These are phyloP conservation scores for Ilyonectria destructans DNA, from an alignment of 2,329 filamentous ascomycete genomes.

Conservation along the genomic window DNA sequence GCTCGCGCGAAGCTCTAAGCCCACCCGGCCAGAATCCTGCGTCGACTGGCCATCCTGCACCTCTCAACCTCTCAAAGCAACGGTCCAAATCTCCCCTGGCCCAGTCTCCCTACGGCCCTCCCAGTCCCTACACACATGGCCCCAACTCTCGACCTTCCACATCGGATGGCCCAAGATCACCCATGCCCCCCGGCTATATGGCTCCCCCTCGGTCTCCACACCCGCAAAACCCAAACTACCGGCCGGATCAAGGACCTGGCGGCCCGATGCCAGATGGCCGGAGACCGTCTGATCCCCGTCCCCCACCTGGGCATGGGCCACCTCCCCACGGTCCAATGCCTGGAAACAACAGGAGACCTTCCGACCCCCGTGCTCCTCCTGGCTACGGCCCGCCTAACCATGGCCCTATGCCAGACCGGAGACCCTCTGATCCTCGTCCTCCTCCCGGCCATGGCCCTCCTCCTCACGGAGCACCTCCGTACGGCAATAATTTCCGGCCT, in stretches of 20 bases:
- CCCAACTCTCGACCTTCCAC: slow-evolving; percentile 53
- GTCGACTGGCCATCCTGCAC: slow-evolving; percentile 58
- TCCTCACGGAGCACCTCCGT: slow-evolving; percentile 35
- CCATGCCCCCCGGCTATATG: slow-evolving; percentile 47
- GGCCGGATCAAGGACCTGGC: slow-evolving; percentile 47
- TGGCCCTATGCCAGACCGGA: slow-evolving; percentile 29
- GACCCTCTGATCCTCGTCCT: slow-evolving; percentile 36
- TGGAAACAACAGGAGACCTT: slow-evolving; percentile 37
- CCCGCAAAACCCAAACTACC: slow-evolving; percentile 49
- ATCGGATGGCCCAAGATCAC: slow-evolving; percentile 52
- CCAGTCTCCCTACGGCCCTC: slow-evolving; percentile 53
- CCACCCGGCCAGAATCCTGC: slow-evolving; percentile 55
- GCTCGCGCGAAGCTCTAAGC: slow-evolving; percentile 69
- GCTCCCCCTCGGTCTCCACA: slow-evolving; percentile 50
- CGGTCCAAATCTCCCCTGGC: slow-evolving; percentile 65
- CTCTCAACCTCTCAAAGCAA: slow-evolving; percentile 58
- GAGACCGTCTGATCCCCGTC: slow-evolving; percentile 36
- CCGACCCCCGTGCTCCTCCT: slow-evolving; percentile 31
- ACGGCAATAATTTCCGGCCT: slow-evolving; percentile 43
- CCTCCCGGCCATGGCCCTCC: slow-evolving; percentile 41
- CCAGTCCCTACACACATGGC: slow-evolving; percentile 53
- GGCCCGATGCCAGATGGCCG: slow-evolving; percentile 43
- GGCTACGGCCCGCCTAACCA: slow-evolving; percentile 43
- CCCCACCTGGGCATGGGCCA: slow-evolving; percentile 30
- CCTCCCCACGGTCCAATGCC: slow-evolving; percentile 39